A percentile compares a stretch with the other conserved stretches of the same genome.
Conservation (phyloP, 345 rosid species). For the Murraya paniculata region DNA sequence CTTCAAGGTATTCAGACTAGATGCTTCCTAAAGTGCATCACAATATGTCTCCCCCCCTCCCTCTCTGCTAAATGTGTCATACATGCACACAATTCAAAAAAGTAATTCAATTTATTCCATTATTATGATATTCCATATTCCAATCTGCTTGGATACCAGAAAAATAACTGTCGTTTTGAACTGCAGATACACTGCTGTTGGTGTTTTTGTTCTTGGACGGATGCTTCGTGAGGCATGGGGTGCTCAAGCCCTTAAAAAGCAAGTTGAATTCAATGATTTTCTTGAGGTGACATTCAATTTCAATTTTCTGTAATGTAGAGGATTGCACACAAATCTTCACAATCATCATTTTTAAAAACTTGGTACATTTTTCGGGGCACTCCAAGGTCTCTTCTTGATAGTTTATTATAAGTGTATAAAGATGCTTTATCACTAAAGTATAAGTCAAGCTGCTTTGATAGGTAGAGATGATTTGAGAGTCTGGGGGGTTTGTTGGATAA, state of each 20-base stretch:
- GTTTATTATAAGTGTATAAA: background rate
- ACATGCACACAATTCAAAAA: too few species aligned
- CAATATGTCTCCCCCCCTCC: background rate
- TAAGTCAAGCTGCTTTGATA: background rate
- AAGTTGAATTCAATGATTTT: conserved; percentile 76
- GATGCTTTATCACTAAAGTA: background rate
- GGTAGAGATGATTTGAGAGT: background rate
- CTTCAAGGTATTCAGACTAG: background rate
- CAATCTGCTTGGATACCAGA: too few species aligned
- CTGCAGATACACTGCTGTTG: conserved; percentile 91
- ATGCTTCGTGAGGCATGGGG: conserved; percentile 94
- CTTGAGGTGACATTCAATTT: conserved; percentile 61
- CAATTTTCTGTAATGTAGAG: background rate
- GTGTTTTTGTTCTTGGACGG: conserved; percentile 92
- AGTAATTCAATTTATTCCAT: background rate
- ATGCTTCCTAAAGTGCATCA: background rate
- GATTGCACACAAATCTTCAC: background rate
- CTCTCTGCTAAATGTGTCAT: background rate
- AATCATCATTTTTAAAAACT: background rate
- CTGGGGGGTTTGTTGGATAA: background rate
- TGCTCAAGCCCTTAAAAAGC: conserved; percentile 56
- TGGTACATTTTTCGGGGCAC: background rate
- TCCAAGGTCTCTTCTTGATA: background rate
- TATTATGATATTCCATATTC: too few species aligned
- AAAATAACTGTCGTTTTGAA: background rate